phyloP scores from a whole-genome alignment of 2,329 filamentous ascomycete species.

The Verticillium longisporum region DNA sequence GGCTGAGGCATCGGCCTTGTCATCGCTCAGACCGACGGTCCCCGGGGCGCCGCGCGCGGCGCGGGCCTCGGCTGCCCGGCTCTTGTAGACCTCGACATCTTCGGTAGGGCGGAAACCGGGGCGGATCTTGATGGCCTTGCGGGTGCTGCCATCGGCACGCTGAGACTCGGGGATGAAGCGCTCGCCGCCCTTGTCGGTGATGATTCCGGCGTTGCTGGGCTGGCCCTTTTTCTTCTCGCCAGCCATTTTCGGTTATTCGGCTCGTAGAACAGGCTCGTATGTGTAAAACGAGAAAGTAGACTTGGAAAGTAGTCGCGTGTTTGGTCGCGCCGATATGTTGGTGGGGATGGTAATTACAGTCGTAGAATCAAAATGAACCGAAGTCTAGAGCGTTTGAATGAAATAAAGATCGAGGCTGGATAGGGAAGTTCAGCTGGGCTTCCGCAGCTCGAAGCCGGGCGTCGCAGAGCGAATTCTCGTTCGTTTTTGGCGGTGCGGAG shows the following conservation, averaged over 20 bases:
- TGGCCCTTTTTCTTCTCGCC: conserved; percentile 13
- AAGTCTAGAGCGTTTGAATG: not conserved
- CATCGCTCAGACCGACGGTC: conserved; percentile 51
- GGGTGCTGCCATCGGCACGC: conserved; percentile 82
- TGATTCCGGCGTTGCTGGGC: conserved; percentile 63
- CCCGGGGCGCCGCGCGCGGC: conserved; percentile 66
- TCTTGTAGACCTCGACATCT: conserved; percentile 94
- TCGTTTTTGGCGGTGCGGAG: not conserved
- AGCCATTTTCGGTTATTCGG: not conserved
- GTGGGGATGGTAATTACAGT: not conserved
- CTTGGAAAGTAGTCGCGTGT: not conserved
- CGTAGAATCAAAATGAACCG: not conserved
- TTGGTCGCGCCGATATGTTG: not conserved
- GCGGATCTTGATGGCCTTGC: conserved; percentile 88
- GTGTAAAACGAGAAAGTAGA: not conserved
- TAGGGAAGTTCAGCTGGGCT: not conserved
- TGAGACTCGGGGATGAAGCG: conserved; percentile 84
- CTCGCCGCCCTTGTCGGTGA: conserved; percentile 69
- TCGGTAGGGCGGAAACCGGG: conserved; percentile 92
- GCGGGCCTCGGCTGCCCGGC: conserved; percentile 75
- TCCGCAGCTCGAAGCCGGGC: not conserved
- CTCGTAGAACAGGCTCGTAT: not conserved
- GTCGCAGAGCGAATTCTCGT: not conserved
- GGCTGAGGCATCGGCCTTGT: conserved; percentile 37
- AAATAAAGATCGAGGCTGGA: not conserved